These are phyloP conservation scores for Rosa persica DNA, from an alignment of 306 rosid genomes.

Conservation along the genomic window DNA sequence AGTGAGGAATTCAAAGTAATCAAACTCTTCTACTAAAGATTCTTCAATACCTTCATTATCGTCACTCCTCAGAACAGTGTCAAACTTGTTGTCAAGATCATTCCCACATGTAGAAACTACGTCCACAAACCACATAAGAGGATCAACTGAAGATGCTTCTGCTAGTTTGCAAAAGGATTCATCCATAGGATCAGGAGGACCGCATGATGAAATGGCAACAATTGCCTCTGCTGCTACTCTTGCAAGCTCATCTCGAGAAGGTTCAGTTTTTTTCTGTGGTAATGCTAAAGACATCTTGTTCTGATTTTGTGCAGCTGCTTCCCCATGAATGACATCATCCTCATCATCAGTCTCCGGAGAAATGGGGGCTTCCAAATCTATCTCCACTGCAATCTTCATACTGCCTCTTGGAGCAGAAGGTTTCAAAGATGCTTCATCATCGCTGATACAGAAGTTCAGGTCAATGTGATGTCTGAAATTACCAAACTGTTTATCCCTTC, in stretches of 20 bases:
- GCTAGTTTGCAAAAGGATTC: conserved; percentile 34
- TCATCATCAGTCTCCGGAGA: conserved; percentile 47
- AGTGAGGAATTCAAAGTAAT: conserved; percentile 81
- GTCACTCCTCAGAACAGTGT: conserved; percentile 29
- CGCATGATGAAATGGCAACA: conserved; percentile 57
- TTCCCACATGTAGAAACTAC: conserved; percentile 52
- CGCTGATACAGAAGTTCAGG: conserved; percentile 69
- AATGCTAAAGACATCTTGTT: conserved; percentile 35
- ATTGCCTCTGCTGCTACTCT: conserved; percentile 79
- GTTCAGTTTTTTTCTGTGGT: conserved; percentile 30
- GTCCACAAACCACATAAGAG: conserved; percentile 78
- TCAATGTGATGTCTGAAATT: conserved; percentile 57
- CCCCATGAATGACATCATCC: conserved; percentile 36
- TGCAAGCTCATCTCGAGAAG: conserved; percentile 52
- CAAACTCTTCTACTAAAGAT: conserved; percentile 45
- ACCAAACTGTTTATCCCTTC: conserved; percentile 37
- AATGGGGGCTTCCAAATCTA: conserved; percentile 80
- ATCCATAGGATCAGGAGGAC: conserved; percentile 29
- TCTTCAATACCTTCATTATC: conserved; percentile 36
- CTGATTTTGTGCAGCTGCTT: conserved; percentile 32
- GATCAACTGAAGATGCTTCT: conserved; percentile 42
- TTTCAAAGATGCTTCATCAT: conserved; percentile 64
- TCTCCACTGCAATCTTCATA: conserved; percentile 35
- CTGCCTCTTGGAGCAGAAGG: conserved; percentile 32
- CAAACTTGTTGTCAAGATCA: conserved; percentile 39